Evolutionary conservation across 257 asterid genomes (phyloP), one percentile per base, ranked within the genome.

Genomic region (Jacaranda mimosifolia): DNA sequence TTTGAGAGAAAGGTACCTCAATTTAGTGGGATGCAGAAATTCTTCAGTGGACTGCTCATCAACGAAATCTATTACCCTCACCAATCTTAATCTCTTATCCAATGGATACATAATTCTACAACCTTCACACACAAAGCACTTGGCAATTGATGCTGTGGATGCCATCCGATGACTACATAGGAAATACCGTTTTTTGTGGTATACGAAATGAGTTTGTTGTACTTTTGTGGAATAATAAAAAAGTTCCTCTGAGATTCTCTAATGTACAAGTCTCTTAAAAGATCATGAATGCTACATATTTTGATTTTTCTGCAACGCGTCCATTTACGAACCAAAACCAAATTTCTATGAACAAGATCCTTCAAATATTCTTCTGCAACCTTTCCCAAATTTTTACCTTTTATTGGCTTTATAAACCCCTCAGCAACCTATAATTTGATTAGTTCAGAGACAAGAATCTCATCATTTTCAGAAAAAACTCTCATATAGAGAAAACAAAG

Each of bases 211-310:
- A 7, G 8, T 11, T 11, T 11, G 14, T 46, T 46, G 11, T 46
- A 46, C 12, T 46, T 46, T 46, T 8, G 52, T 3, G 12, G 8
- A 9, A 46, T 11, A 10, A 46, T 46, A 46, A 46, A 46, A 46
- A 46, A 11, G 14, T 15, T 57, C 58, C n/a, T 13, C 5, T 17
- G 4, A 42, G 58, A 45, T 73, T 74, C 45, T 9, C 12, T 74
- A 32, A 74, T 1, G 36, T 63, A 46, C 19, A 73, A 18, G 21
- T 73, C 70, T 7, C 71, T 36, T 45, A 60, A 36, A 12, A 73
- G 53, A 60, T 73, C 78, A 46, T 73, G 78, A 6, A 73, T 73
- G 5, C 32, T 46, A 15, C 78, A 73, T 6, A 58, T 5, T 19
- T 60, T 62, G 32, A 58, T 60, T 48, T 63, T 57, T 0, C 78